These are phyloP conservation scores for Pseudonitzschia pungens DNA, from an alignment of 108 stramenopile genomes.

Conservation along the genomic window DNA sequence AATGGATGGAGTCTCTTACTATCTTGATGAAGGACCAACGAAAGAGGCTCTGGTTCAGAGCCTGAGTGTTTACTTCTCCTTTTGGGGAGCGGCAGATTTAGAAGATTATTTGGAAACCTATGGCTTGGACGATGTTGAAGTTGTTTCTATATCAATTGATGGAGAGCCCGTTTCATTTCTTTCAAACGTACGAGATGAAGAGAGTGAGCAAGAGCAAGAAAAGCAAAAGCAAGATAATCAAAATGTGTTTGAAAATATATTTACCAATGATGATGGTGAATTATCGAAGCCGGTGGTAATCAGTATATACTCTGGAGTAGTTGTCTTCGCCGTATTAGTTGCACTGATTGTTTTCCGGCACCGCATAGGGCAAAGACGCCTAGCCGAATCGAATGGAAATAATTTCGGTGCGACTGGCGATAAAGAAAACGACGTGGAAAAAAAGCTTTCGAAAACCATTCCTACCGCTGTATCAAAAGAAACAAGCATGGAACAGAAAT, in stretches of 20 bases:
- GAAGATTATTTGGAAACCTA: conserved; percentile 5
- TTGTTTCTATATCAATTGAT: conserved; percentile 22
- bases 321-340: neutral
- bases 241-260: neutral
- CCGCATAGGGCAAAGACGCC: neutral
- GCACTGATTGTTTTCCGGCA: conserved; percentile 3
- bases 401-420: neutral
- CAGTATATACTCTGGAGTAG: neutral
- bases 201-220: neutral
- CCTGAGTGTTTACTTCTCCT: conserved; percentile 21
- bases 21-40: conserved; percentile 8
- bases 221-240: neutral
- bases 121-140: conserved; percentile 9
- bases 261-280: neutral
- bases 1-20: conserved; percentile 29
- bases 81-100: conserved; percentile 21
- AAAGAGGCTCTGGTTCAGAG: neutral
- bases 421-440: neutral
- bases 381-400: neutral
- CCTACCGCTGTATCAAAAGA: too few species aligned
- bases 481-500: too few species aligned
- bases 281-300: neutral
- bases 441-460: too few species aligned
- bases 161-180: conserved; percentile 11
- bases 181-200: neutral